Percentiles rank a stretch among this genome's conserved stretches.
Evolutionary conservation across 2,329 filamentous ascomycete genomes (phyloP).

Genomic region (Colletotrichum sp.): DNA sequence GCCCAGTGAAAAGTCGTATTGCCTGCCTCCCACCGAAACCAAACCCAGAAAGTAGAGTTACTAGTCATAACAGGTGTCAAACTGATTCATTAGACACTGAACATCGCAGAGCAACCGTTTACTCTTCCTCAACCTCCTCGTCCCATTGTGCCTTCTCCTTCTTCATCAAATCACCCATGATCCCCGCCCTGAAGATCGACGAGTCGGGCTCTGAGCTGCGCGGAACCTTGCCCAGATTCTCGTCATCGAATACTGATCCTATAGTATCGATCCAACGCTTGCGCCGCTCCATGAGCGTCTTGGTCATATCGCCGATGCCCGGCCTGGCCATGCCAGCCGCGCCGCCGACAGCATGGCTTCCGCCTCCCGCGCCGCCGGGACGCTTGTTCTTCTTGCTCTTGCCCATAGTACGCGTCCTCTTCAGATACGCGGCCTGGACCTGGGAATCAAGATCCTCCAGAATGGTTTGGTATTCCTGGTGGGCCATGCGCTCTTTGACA

Average conservation of each 20-base stretch:
- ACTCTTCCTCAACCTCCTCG: constrained; percentile 75
- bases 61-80: constrained; percentile 1
- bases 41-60: background rate
- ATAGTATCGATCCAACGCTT: constrained; percentile 91
- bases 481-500: constrained; percentile 89
- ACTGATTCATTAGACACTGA: background rate
- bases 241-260: constrained; percentile 87
- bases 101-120: constrained; percentile 11
- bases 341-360: constrained; percentile 64
- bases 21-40: background rate
- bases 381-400: constrained; percentile 92
- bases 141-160: constrained; percentile 83
- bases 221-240: constrained; percentile 76
- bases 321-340: constrained; percentile 70
- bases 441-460: constrained; percentile 95
- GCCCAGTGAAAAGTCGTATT: background rate
- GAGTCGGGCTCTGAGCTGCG: constrained; percentile 65
- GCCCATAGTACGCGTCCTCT: constrained; percentile 91
- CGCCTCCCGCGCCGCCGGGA: constrained; percentile 76
- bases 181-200: constrained; percentile 74
- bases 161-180: constrained; percentile 77
- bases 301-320: constrained; percentile 88
- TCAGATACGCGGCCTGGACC: constrained; percentile 93
- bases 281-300: constrained; percentile 90
- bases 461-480: constrained; percentile 97